Evolutionary conservation across 164 flowering plant genomes (phyloP), one percentile per base, ranked within the genome.

Genomic region (Santalum album): DNA sequence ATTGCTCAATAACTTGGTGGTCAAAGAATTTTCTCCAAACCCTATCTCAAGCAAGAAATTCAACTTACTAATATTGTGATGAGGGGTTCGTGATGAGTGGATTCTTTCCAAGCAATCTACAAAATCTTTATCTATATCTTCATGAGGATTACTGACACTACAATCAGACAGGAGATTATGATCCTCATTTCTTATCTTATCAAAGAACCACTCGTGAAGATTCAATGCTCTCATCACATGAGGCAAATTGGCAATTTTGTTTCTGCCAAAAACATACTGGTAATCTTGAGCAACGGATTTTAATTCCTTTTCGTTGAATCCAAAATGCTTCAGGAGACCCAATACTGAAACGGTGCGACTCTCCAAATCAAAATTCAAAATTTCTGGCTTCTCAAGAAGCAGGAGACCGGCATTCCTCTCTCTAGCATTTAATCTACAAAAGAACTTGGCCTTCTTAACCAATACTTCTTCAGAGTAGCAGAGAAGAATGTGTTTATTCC

Each of bases 211-310:
- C 17, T 64, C 64, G 18, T 76, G 77, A 27, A 76, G 79, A 69
- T 74, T 63, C 70, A 83, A 43, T 2, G 83, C 76, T 67, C 78
- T 76, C 75, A 81, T 61, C 39, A 74, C 65, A 59, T 77, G 55
- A 54, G 95, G 87, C 58, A 86, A 52, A 69, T 86, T 77, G 40
- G 52, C 60, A 65, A 86, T 64, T 62, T 54, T 69, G 53, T 78
- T 83, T 64, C 69, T 77, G 3, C 90, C 95, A 49, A 81, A 49
- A 39, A 77, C 75, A 67, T 76, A 62, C 53, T 81, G 77, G 49
- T 66, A 80, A 12, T 59, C 53, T 34, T 51, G 40, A 39, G 59
- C 26, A 43, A 81, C 57, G n/a, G 58, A 36, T 48, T 52, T 25
- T 39, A 73, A 24, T 46, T 76, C 61, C 34, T 65, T 34, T 0